Conservation (phyloP, 2,329 filamentous ascomycete genomes). For the Ilyonectria robusta region DNA sequence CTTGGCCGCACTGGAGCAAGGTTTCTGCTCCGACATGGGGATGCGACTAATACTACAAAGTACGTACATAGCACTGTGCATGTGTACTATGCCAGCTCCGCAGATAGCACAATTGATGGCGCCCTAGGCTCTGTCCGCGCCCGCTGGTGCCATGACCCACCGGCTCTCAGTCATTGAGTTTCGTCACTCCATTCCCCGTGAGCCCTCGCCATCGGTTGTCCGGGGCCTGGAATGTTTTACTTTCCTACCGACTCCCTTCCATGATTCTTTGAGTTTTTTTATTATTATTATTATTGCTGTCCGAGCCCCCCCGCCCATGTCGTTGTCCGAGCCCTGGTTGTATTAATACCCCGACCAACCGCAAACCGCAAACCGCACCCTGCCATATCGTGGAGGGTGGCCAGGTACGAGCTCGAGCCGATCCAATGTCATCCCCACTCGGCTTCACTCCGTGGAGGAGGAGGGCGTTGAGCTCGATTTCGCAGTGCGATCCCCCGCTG, state of each 20-base stretch:
- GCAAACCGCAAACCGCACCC: constrained; percentile 33
- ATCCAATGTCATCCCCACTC: constrained; percentile 63
- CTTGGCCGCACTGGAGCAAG: constrained; percentile 11
- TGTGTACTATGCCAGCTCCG: constrained; percentile 5
- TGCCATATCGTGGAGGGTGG: constrained; percentile 33
- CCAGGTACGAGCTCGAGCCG: constrained; percentile 31
- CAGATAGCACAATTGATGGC: constrained; percentile 19
- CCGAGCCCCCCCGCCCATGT: constrained; percentile 15
- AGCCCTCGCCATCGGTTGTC: constrained; percentile 36
- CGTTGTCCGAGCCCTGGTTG: constrained; percentile 30
- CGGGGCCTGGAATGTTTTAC: constrained; percentile 42
- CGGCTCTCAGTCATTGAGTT: constrained; percentile 41
- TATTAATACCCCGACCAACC: constrained; percentile 33
- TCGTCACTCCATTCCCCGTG: constrained; percentile 47
- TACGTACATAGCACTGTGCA: constrained; percentile 6
- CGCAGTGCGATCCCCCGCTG: constrained; percentile 47
- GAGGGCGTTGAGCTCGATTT: constrained; percentile 56
- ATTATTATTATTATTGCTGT: constrained; percentile 17
- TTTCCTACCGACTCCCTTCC: constrained; percentile 15
- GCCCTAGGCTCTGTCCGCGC: constrained; percentile 37
- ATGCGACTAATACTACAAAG: neutral
- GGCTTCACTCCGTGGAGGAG: constrained; percentile 66
- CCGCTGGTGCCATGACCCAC: constrained; percentile 45
- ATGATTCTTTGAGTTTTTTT: constrained; percentile 8
- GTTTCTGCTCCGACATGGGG: constrained; percentile 6